Conservation (phyloP, 169 alveolate species). For the Plasmodium gonderi region DNA sequence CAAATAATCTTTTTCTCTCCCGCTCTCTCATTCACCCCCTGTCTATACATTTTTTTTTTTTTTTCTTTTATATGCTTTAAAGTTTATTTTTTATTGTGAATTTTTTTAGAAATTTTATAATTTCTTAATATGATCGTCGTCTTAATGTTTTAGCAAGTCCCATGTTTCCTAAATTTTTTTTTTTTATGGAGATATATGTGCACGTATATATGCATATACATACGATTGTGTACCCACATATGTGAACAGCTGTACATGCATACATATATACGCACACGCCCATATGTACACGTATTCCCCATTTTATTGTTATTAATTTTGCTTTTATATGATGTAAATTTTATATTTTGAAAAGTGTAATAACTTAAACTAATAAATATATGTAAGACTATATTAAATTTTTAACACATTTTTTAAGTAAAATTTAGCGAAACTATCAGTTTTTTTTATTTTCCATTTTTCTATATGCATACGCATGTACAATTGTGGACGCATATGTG, state of each 20-base stretch:
- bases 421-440: neutral
- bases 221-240: neutral
- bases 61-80: slow-evolving; percentile 13
- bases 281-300: neutral
- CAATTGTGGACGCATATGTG: too few species aligned
- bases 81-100: slow-evolving; percentile 43
- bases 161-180: slow-evolving; percentile 10
- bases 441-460: too few species aligned
- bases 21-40: neutral
- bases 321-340: slow-evolving; percentile 41
- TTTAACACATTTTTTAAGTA: slow-evolving; percentile 50
- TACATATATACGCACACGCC: neutral
- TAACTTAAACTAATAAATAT: slow-evolving; percentile 26
- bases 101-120: slow-evolving; percentile 33
- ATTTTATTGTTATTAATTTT: slow-evolving; percentile 66
- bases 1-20: neutral
- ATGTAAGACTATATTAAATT: neutral
- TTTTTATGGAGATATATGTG: neutral
- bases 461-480: too few species aligned
- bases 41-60: neutral
- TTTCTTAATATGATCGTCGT: slow-evolving; percentile 13
- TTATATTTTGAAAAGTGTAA: slow-evolving; percentile 31
- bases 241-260: neutral
- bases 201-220: neutral
- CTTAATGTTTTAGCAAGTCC: neutral